Percentiles rank a stretch among this genome's conserved stretches.
Conservation (phyloP, 805 yeast genomes). For the Torulaspora franciscae region DNA sequence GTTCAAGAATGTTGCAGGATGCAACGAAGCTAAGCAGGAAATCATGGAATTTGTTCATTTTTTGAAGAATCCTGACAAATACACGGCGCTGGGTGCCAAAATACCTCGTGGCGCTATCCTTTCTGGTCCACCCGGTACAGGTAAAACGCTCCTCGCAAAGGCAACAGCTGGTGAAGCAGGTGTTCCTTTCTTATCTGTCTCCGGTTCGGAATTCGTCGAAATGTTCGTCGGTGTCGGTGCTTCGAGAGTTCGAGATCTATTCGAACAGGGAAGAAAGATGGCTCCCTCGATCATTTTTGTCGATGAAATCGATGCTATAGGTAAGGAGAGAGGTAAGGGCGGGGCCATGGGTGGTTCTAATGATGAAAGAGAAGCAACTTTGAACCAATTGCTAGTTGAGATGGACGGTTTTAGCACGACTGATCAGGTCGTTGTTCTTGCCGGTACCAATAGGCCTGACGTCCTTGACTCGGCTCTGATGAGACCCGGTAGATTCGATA, state of each 20-base stretch:
- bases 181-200: constrained; percentile 91
- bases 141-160: constrained; percentile 86
- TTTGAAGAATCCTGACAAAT: constrained; percentile 76
- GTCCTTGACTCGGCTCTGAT: constrained; percentile 82
- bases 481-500: constrained; percentile 93
- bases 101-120: constrained; percentile 93
- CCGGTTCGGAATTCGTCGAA: constrained; percentile 96
- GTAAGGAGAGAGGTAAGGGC: constrained; percentile 74
- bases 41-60: constrained; percentile 93
- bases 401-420: constrained; percentile 91
- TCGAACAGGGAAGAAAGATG: constrained; percentile 81
- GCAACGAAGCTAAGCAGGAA: constrained; percentile 91
- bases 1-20: constrained; percentile 90
- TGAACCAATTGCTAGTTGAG: constrained; percentile 87
- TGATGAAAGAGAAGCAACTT: constrained; percentile 90
- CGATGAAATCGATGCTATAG: constrained; percentile 95
- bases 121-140: constrained; percentile 96
- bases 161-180: constrained; percentile 99
- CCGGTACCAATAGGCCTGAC: constrained; percentile 93
- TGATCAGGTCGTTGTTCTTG: constrained; percentile 88
- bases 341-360: constrained; percentile 74
- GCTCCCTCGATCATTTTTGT: constrained; percentile 89
- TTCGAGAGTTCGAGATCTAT: constrained; percentile 92
- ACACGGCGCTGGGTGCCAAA: constrained; percentile 85
- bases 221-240: constrained; percentile 99